Evolutionary conservation across 2,329 filamentous ascomycete genomes (phyloP).

Genomic region (Orbilia ellipsospora): DNA sequence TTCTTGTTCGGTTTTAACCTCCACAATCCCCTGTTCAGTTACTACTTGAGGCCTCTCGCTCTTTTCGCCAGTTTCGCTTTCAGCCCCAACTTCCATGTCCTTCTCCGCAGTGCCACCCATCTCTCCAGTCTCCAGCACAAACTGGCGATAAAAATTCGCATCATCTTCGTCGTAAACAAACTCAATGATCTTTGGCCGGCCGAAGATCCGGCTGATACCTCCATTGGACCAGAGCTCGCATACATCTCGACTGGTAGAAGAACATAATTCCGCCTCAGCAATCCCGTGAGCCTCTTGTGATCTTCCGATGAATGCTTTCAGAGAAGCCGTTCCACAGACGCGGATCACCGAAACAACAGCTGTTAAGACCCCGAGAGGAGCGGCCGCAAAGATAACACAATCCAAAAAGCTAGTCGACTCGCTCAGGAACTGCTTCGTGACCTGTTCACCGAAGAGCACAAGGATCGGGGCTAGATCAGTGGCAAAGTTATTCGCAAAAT

Average conservation of each 20-base stretch:
- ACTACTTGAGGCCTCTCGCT: too few species aligned
- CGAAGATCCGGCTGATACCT: neutral
- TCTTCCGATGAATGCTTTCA: slow-evolving; percentile 63
- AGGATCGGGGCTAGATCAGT: slow-evolving; percentile 44
- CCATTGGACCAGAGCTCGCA: neutral
- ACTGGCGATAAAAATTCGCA: too few species aligned
- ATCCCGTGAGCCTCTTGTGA: slow-evolving; percentile 59
- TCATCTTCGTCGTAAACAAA: neutral
- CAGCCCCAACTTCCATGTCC: too few species aligned
- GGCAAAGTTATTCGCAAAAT: too few species aligned
- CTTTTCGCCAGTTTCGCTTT: too few species aligned
- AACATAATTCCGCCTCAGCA: slow-evolving; percentile 58
- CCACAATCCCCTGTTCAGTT: too few species aligned
- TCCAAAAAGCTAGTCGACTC: slow-evolving; percentile 55
- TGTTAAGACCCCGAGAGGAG: slow-evolving; percentile 62
- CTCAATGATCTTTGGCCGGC: neutral
- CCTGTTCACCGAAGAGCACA: slow-evolving; percentile 60
- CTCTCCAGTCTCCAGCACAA: too few species aligned
- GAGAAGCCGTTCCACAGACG: slow-evolving; percentile 58
- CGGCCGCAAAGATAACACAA: slow-evolving; percentile 55
- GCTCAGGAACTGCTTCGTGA: slow-evolving; percentile 61
- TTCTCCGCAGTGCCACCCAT: too few species aligned
- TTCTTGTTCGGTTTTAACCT: too few species aligned
- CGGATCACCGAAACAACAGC: slow-evolving; percentile 61
- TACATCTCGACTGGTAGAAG: neutral